A percentile compares a stretch with the other conserved stretches of the same genome.
phyloP scores from a whole-genome alignment of 495 filamentous ascomycete species.

The Tuber brumale region DNA sequence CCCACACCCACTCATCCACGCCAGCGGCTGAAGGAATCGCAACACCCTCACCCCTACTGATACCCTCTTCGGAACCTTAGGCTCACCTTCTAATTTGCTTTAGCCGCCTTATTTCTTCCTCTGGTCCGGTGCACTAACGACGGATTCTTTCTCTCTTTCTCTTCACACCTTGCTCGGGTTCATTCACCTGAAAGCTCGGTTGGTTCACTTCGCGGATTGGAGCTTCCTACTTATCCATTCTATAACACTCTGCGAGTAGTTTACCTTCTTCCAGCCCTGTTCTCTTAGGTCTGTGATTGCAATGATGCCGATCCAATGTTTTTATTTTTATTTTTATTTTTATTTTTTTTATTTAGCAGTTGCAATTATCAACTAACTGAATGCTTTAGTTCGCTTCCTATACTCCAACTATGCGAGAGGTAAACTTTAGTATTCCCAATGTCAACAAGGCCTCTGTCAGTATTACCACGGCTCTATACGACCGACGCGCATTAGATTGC shows the following conservation, averaged over 20 bases:
- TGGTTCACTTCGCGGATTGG: background rate
- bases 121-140: constrained; percentile 19
- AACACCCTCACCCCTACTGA: constrained; percentile 22
- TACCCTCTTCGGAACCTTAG: constrained; percentile 27
- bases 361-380: background rate
- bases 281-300: background rate
- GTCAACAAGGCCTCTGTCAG: constrained; percentile 99
- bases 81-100: background rate
- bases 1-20: constrained; percentile 24
- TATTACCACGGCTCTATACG: constrained; percentile 96
- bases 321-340: background rate
- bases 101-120: constrained; percentile 24
- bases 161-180: background rate
- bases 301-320: background rate
- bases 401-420: constrained; percentile 70
- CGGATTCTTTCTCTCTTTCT: constrained; percentile 9
- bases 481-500: constrained; percentile 93
- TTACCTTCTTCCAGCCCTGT: background rate
- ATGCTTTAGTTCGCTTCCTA: background rate
- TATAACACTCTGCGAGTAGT: background rate
- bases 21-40: constrained; percentile 19
- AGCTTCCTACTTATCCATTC: background rate
- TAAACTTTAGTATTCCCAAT: constrained; percentile 99
- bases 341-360: background rate
- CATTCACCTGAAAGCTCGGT: background rate